phyloP scores from a whole-genome alignment of 2,329 filamentous ascomycete species.

The Ophidiomyces ophidiicola region DNA sequence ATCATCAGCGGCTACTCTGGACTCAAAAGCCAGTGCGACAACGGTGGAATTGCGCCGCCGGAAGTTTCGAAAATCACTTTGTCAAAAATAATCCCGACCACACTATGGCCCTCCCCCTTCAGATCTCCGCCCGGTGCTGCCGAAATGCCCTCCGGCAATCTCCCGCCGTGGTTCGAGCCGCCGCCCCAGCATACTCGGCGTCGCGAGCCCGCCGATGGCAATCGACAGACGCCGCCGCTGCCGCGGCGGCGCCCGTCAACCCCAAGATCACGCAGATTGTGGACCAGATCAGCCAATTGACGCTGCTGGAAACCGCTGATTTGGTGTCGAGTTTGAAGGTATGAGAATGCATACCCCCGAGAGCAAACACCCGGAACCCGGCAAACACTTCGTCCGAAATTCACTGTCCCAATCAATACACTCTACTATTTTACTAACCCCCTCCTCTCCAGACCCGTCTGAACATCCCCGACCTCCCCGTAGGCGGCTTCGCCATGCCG shows the following conservation, averaged over 20 bases:
- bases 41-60: too few species aligned
- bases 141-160: slow-evolving; percentile 31
- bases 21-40: background rate
- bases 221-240: slow-evolving; percentile 59
- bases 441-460: slow-evolving; percentile 57
- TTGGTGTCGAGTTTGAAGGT: slow-evolving; percentile 94
- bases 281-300: slow-evolving; percentile 97
- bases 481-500: slow-evolving; percentile 75
- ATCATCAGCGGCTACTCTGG: background rate
- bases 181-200: slow-evolving; percentile 11
- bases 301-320: slow-evolving; percentile 91
- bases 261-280: slow-evolving; percentile 93
- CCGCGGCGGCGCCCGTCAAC: slow-evolving; percentile 46
- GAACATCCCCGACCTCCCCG: slow-evolving; percentile 95
- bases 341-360: background rate
- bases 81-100: background rate
- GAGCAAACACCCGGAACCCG: too few species aligned
- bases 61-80: too few species aligned
- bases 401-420: background rate
- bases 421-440: background rate
- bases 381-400: too few species aligned
- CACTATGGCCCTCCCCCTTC: slow-evolving; percentile 32
- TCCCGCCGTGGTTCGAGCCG: slow-evolving; percentile 29
- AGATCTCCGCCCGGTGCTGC: slow-evolving; percentile 33
- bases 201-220: slow-evolving; percentile 64